Base-by-base conservation (phyloP, 306 rosid genomes). In the Albizia julibrissin region DNA sequence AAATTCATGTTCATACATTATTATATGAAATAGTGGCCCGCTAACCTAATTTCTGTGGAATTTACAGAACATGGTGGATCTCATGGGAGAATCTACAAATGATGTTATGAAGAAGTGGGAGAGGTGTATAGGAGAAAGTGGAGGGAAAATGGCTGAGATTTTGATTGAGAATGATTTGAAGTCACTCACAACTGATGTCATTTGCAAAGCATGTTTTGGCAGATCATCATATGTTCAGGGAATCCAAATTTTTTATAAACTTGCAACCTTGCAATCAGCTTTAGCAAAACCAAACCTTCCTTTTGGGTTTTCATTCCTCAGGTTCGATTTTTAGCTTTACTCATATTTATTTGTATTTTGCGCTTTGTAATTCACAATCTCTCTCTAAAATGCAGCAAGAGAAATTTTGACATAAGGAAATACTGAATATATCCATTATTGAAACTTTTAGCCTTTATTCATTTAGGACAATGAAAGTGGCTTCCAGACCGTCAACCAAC, bases 201-300 rank as follows among this genome's bases (percentile, higher is more conserved):
- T 86, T 66, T 86, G 86, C 8, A 79, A 66, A 86, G 80, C 82
- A 62, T 86, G 89, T 75, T 86, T 86, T 75, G 82, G 89, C 0
- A 86, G 62, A 2, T 15, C 54, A 61, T 56, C 85, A 19, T 86
- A 79, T 16, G 67, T 79, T 31, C 82, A 86, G 62, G 86, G 89
- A 78, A 82, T 62, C 43, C 79, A 82, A 46, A 82, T 86, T 33
- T 86, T 86, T 64, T 31, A 76, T 42, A 86, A 70, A 56, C 33
- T 82, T 34, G 77, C 86, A 8, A 4, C 59, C 8, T 69, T 86
- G 82, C 89, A 86, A 75, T n/a, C 66, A 0, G 24, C 70, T 13
- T 65, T 86, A 37, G 6, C 84, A 33, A 79, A 10, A 44, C 76
- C 84, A 22, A 79, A 69, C 40, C 12, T 82, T 62, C 82, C 83